phyloP scores from a whole-genome alignment of 345 rosid species.

The Brassica rapa region DNA sequence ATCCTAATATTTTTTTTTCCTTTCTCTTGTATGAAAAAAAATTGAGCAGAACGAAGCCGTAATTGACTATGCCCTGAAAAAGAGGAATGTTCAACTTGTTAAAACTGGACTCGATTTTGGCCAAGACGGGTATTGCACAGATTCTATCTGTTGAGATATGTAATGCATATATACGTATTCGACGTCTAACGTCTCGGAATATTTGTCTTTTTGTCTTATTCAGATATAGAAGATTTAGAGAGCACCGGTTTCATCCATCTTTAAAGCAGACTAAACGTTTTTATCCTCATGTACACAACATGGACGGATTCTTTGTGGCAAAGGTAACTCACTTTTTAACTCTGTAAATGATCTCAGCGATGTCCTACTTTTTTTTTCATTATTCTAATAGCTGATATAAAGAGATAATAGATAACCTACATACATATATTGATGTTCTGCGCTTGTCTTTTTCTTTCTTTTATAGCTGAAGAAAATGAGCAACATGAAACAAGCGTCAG shows the following conservation, averaged over 20 bases:
- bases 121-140: slow-evolving; percentile 60
- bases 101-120: slow-evolving; percentile 91
- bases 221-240: slow-evolving; percentile 63
- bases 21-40: neutral
- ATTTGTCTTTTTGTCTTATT: slow-evolving; percentile 10
- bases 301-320: slow-evolving; percentile 95
- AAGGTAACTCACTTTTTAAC: slow-evolving; percentile 53
- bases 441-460: neutral
- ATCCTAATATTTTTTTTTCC: neutral
- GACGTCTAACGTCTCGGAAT: slow-evolving; percentile 17
- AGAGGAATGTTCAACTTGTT: slow-evolving; percentile 81
- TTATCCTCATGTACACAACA: slow-evolving; percentile 88
- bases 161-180: slow-evolving; percentile 3
- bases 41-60: slow-evolving; percentile 83
- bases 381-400: neutral
- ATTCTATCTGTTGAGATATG: slow-evolving; percentile 14
- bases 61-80: slow-evolving; percentile 79
- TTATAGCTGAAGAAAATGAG: slow-evolving; percentile 82
- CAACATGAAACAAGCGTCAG: slow-evolving; percentile 53
- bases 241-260: slow-evolving; percentile 65
- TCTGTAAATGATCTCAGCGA: slow-evolving; percentile 1
- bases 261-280: slow-evolving; percentile 72
- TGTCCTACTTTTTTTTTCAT: neutral
- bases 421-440: slow-evolving; percentile 3
- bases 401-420: neutral